A percentile compares a stretch with the other conserved stretches of the same genome.
These are phyloP conservation scores for Plasmopara viticola DNA, from an alignment of 352 stramenopile genomes.

Conservation along the genomic window DNA sequence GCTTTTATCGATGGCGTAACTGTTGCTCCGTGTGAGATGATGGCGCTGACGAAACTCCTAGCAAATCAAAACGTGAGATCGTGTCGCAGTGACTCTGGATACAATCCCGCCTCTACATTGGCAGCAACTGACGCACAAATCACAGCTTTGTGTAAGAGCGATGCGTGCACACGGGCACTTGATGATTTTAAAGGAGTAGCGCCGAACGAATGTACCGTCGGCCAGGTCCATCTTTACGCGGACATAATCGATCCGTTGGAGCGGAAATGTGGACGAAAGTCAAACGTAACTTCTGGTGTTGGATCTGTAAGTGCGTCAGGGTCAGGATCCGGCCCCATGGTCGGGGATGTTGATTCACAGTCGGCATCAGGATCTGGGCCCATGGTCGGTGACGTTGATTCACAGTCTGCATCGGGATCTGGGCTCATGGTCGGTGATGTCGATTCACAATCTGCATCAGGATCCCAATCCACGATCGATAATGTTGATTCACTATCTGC, in stretches of 20 bases:
- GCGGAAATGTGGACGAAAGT: slow-evolving; percentile 11
- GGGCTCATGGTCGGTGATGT: slow-evolving; percentile 11
- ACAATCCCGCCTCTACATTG: slow-evolving; percentile 26
- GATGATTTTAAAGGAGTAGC: slow-evolving; percentile 17
- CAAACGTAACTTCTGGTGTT: not conserved
- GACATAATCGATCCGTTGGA: slow-evolving; percentile 23
- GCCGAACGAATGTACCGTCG: slow-evolving; percentile 30
- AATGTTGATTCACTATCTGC: slow-evolving; percentile 5
- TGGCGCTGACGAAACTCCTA: slow-evolving; percentile 23
- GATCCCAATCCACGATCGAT: slow-evolving; percentile 7
- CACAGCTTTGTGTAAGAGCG: slow-evolving; percentile 24
- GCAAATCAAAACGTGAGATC: slow-evolving; percentile 17
- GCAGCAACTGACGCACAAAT: slow-evolving; percentile 23
- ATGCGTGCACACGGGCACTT: slow-evolving; percentile 24
- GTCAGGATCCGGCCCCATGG: slow-evolving; percentile 7
- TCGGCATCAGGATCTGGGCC: slow-evolving; percentile 8
- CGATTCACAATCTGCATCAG: slow-evolving; percentile 5
- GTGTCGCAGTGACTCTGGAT: slow-evolving; percentile 27
- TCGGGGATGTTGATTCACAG: slow-evolving; percentile 7
- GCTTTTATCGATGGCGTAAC: not conserved
- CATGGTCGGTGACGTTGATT: slow-evolving; percentile 12
- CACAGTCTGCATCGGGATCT: slow-evolving; percentile 6
- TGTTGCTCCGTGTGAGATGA: slow-evolving; percentile 22
- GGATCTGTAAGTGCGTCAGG: slow-evolving; percentile 7
- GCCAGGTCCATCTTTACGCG: slow-evolving; percentile 17